A percentile compares a stretch with the other conserved stretches of the same genome.
phyloP scores from a whole-genome alignment of 768 basidiomycete genomes.

The Mycena belliarum region DNA sequence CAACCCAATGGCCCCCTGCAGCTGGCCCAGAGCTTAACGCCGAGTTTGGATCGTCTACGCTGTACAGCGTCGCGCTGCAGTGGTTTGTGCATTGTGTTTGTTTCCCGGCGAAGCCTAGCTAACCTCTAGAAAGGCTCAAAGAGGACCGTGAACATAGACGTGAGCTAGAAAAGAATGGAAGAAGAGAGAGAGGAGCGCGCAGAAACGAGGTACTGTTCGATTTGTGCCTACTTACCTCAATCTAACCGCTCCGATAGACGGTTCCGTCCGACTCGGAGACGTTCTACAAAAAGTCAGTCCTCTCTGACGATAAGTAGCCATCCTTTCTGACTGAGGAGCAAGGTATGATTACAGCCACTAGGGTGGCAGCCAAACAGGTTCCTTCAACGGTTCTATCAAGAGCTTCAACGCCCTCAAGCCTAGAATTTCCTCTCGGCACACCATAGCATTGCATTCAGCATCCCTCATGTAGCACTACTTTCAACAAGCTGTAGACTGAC shows the following conservation, averaged over 20 bases:
- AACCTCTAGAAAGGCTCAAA: constrained; percentile 39
- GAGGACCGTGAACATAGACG: constrained; percentile 74
- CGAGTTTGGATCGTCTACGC: constrained; percentile 29
- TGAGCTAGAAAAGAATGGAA: constrained; percentile 55
- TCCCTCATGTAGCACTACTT: constrained; percentile 14
- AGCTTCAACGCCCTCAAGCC: neutral
- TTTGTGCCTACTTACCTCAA: constrained; percentile 2
- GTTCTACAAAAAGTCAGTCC: constrained; percentile 81
- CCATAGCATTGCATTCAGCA: constrained; percentile 2
- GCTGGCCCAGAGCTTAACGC: constrained; percentile 22
- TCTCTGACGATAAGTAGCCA: neutral
- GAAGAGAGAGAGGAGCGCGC: constrained; percentile 63
- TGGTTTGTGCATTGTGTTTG: constrained; percentile 52
- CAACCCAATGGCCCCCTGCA: constrained; percentile 70
- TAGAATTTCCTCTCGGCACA: constrained; percentile 7
- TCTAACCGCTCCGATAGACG: constrained; percentile 34
- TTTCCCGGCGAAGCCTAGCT: neutral
- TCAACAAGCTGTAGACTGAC: constrained; percentile 8
- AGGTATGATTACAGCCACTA: constrained; percentile 53
- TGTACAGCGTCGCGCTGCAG: constrained; percentile 76
- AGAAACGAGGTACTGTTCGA: constrained; percentile 47
- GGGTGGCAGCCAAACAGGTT: neutral
- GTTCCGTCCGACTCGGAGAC: constrained; percentile 76
- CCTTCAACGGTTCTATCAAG: neutral
- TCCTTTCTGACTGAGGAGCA: neutral